Percentiles rank a stretch among this genome's conserved stretches.
These are phyloP conservation scores for Serendipita sp. DNA, from an alignment of 1,284 basidiomycete species.

Conservation along the genomic window DNA sequence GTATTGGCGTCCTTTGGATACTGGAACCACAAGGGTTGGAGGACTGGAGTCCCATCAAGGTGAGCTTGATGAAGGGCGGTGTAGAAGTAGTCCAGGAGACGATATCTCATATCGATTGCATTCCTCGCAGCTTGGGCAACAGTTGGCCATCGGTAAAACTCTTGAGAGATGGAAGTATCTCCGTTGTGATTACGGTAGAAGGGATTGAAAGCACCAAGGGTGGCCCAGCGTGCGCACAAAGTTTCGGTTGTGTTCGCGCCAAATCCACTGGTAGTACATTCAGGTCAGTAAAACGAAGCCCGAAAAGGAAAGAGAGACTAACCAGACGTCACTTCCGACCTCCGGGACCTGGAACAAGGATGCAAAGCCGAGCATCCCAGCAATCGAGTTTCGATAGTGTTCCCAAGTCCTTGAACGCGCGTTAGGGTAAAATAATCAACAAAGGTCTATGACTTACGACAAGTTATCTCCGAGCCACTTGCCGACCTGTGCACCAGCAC, in stretches of 20 bases:
- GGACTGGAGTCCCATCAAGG: constrained; percentile 44
- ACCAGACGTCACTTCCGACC: constrained; percentile 63
- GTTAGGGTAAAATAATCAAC: not conserved
- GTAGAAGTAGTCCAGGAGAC: constrained; percentile 64
- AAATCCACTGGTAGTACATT: constrained; percentile 15
- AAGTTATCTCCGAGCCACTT: constrained; percentile 33
- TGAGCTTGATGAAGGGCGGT: constrained; percentile 62
- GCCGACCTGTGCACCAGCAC: constrained; percentile 53
- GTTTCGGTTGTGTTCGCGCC: constrained; percentile 65
- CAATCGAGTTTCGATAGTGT: not conserved
- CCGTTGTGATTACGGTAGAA: constrained; percentile 59
- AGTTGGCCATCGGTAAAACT: constrained; percentile 63
- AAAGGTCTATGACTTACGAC: constrained; percentile 14
- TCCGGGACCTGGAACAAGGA: constrained; percentile 59
- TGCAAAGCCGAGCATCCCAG: not conserved
- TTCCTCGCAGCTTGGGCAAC: constrained; percentile 57
- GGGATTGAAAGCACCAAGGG: constrained; percentile 58
- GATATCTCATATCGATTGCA: constrained; percentile 54
- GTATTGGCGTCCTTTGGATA: constrained; percentile 56
- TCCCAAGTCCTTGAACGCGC: not conserved
- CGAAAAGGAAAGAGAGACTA: constrained; percentile 18
- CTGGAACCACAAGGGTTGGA: constrained; percentile 63
- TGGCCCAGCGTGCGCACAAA: constrained; percentile 72
- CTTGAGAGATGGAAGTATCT: constrained; percentile 41
- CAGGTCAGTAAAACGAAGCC: constrained; percentile 6